phyloP scores from a whole-genome alignment of 352 stramenopile genomes.

The Phytopythium delawarense region DNA sequence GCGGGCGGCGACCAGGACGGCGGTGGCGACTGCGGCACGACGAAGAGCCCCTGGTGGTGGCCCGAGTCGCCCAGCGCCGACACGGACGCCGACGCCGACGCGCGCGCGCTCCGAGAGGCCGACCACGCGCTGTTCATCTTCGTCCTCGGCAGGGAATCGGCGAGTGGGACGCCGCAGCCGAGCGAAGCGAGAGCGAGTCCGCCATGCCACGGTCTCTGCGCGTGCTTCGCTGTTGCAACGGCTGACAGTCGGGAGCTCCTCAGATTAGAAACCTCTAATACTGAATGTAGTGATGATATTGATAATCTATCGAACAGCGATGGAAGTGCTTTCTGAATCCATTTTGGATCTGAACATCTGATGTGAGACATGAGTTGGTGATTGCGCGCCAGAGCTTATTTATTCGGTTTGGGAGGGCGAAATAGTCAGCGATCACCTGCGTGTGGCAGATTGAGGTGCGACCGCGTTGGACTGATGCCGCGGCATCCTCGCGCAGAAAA shows the following conservation, averaged over 20 bases:
- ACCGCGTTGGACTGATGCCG: not conserved
- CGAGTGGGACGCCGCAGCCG: not conserved
- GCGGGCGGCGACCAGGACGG: conserved; percentile 8
- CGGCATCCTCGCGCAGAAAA: too few relatives aligned
- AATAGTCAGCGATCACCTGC: not conserved
- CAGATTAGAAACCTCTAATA: not conserved
- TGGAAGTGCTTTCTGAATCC: not conserved
- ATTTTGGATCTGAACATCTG: too few relatives aligned
- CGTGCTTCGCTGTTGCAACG: not conserved
- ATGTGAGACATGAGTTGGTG: too few relatives aligned
- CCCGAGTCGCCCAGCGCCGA: conserved; percentile 1
- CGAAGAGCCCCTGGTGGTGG: not conserved
- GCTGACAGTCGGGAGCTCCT: not conserved
- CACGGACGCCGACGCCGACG: not conserved
- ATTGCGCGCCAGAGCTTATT: not conserved
- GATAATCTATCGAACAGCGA: not conserved
- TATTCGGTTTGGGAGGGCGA: not conserved
- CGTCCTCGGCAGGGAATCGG: not conserved
- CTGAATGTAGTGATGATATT: not conserved
- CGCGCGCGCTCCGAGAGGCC: not conserved
- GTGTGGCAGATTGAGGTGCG: not conserved
- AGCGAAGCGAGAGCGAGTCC: not conserved
- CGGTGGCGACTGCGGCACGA: conserved; percentile 6
- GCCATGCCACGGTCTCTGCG: not conserved
- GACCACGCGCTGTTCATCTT: not conserved